Base-by-base conservation (phyloP, 768 basidiomycete genomes). In the Strobilomyces confusus region DNA sequence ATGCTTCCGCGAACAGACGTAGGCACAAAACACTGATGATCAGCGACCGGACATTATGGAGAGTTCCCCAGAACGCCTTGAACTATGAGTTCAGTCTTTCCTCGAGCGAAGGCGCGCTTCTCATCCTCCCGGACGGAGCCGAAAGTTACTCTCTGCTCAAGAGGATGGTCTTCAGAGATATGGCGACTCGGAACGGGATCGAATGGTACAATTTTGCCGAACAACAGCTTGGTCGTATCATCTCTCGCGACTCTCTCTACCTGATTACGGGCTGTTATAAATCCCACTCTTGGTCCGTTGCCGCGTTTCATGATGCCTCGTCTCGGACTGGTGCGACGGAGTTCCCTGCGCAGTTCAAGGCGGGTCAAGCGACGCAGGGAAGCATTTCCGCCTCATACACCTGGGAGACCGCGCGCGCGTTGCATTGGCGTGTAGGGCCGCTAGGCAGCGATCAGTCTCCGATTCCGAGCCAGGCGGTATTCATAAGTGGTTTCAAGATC, bases 171-270 rank as follows among this genome's bases (percentile, higher is more conserved):
- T 68, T 71, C 44, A 45, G 49, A n/a, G 55, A 61, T 1, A 60
- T 59, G 15, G 65, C 68, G 0, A 43, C 44, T 26, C n/a, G 32
- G 14, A 48, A 69, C 51, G 68, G 59, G 5, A 37, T 44, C 13
- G 40, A 52, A 1, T 72, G 70, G 70, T 72, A 68, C 50, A 38
- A 58, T 15, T 66, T 63, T 29, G 65, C 60, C 3, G 52, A 60
- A 37, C 52, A 51, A 14, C 44, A 44, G 23, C 54, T 57, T 29
- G 58, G 58, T 11, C 51, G 56, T 0, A 54, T 53, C 17, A 58
- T 59, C 44, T 49, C 54, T 6, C 58, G 61, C 33, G 62, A 65
- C 29, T 59, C 64, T 2, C 59, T 69, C 14, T 71, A 71, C 36
- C 58, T 70, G 9, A 63, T 71, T 34, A 71, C 49, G 9, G 56